phyloP scores from a whole-genome alignment of 129 eudicot genomes.

The Flaveria ramosissima region DNA sequence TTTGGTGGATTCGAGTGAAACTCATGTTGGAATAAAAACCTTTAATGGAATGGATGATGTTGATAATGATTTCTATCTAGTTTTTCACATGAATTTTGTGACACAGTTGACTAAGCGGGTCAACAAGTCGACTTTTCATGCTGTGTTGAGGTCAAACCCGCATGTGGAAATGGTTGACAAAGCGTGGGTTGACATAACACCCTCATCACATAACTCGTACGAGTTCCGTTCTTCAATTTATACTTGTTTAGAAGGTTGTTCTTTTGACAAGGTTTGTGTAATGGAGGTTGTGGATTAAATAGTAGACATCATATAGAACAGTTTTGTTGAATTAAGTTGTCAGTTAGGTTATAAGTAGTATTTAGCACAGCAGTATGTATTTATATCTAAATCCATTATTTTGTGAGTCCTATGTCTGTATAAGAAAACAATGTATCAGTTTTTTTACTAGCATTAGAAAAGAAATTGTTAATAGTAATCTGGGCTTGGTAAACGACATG shows the following conservation, averaged over 20 bases:
- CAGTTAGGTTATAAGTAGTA: conserved; percentile 9
- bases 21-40: conserved; percentile 58
- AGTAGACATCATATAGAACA: conserved; percentile 22
- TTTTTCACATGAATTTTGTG: conserved; percentile 56
- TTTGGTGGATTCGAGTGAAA: conserved; percentile 51
- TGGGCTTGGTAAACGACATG: not conserved
- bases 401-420: not conserved
- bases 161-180: conserved; percentile 65
- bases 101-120: conserved; percentile 45
- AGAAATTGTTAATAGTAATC: not conserved
- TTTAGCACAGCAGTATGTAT: conserved; percentile 11
- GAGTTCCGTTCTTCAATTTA: conserved; percentile 71
- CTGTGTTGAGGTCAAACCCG: conserved; percentile 41
- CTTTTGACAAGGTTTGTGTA: conserved; percentile 52
- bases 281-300: conserved; percentile 57
- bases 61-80: conserved; percentile 58
- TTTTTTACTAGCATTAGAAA: not conserved
- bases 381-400: not conserved
- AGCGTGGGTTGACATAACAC: conserved; percentile 67
- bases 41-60: conserved; percentile 32
- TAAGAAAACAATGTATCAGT: not conserved
- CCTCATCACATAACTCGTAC: conserved; percentile 71
- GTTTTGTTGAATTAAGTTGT: conserved; percentile 18
- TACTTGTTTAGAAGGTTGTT: conserved; percentile 49
- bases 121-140: conserved; percentile 47